A percentile compares a stretch with the other conserved stretches of the same genome.
phyloP scores from a whole-genome alignment of 495 filamentous ascomycete genomes.

The Penicillium steckii region DNA sequence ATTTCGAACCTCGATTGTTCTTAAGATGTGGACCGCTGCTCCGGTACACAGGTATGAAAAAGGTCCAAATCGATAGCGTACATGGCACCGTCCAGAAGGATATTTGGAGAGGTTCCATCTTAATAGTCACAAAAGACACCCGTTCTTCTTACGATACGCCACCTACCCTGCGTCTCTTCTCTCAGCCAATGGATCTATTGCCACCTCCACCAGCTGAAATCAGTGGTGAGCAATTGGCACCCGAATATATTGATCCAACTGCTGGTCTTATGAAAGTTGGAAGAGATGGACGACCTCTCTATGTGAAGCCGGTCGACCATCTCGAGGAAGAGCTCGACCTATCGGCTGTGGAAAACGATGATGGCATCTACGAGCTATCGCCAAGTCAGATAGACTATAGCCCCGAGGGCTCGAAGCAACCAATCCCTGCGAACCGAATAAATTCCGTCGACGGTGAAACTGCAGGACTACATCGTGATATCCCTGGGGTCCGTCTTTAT shows the following conservation, averaged over 20 bases:
- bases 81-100: slow-evolving; percentile 56
- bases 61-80: slow-evolving; percentile 33
- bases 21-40: slow-evolving; percentile 88
- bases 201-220: slow-evolving; percentile 76
- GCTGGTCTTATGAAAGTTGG: slow-evolving; percentile 84
- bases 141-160: slow-evolving; percentile 76
- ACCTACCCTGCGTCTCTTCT: slow-evolving; percentile 78
- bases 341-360: slow-evolving; percentile 72
- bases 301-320: slow-evolving; percentile 82
- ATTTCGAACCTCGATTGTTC: slow-evolving; percentile 79
- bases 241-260: slow-evolving; percentile 84
- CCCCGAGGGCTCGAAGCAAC: slow-evolving; percentile 34
- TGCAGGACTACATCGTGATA: slow-evolving; percentile 70
- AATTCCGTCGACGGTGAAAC: slow-evolving; percentile 66
- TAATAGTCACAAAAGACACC: slow-evolving; percentile 88
- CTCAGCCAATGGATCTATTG: slow-evolving; percentile 78
- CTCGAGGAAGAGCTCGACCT: slow-evolving; percentile 70
- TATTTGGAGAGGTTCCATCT: slow-evolving; percentile 87
- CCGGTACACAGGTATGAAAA: slow-evolving; percentile 77
- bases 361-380: slow-evolving; percentile 71
- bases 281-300: slow-evolving; percentile 74
- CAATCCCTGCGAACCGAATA: slow-evolving; percentile 42
- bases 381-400: slow-evolving; percentile 45
- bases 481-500: slow-evolving; percentile 79
- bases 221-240: slow-evolving; percentile 62